Evolutionary conservation across 495 filamentous ascomycete species (phyloP).

Genomic region (Staphylotrichum tortipilum): DNA sequence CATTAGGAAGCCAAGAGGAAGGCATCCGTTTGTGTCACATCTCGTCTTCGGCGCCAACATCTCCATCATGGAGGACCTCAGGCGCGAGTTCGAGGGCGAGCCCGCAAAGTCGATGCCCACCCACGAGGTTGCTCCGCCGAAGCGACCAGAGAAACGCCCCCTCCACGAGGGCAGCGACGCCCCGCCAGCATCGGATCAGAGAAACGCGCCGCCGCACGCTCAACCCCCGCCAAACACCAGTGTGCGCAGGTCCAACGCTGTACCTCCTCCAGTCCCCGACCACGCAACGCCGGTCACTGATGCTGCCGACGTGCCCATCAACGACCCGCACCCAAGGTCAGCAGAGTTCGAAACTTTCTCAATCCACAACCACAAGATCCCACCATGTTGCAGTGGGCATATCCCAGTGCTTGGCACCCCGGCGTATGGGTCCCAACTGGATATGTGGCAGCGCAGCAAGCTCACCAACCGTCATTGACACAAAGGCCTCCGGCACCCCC

Average conservation of each 20-base stretch:
- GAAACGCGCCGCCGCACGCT: neutral
- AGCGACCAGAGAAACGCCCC: conserved; percentile 11
- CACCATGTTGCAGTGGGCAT: too few species aligned
- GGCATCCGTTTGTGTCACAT: too few species aligned
- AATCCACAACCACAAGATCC: too few species aligned
- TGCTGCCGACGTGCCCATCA: neutral
- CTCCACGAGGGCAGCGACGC: neutral
- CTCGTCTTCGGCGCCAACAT: neutral
- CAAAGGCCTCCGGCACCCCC: neutral
- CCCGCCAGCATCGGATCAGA: neutral
- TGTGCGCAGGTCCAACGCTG: neutral
- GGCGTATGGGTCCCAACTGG: neutral
- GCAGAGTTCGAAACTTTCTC: neutral
- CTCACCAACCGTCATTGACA: neutral
- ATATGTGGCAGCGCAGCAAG: neutral
- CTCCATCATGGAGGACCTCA: conserved; percentile 12
- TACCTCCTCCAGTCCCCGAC: neutral
- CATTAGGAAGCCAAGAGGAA: too few species aligned
- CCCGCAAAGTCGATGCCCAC: neutral
- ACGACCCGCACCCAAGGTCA: neutral
- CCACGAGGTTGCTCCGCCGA: conserved; percentile 2
- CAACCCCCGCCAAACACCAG: neutral
- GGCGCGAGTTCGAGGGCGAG: conserved; percentile 3
- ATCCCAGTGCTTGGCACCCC: neutral
- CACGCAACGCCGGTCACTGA: too few species aligned